Evolutionary conservation across 768 basidiomycete genomes (phyloP).

Genomic region (Serendipita sp.): DNA sequence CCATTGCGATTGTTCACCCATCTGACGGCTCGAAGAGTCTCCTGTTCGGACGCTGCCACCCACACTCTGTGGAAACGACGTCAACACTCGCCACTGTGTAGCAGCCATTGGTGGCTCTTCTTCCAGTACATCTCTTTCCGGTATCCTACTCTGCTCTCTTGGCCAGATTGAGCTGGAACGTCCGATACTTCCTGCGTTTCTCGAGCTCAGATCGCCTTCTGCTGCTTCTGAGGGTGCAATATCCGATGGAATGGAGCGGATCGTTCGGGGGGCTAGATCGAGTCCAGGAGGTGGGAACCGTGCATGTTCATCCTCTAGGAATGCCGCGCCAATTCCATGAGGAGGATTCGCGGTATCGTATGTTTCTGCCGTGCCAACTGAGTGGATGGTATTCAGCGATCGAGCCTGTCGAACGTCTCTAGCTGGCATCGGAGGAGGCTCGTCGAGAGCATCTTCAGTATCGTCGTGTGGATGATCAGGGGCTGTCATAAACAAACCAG

Average conservation of each 20-base stretch:
- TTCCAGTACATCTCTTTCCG: neutral
- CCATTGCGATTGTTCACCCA: neutral
- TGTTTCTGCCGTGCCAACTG: slow-evolving; percentile 2
- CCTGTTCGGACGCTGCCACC: neutral
- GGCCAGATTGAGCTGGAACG: neutral
- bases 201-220: neutral
- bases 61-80: neutral
- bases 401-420: slow-evolving; percentile 1
- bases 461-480: neutral
- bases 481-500: neutral
- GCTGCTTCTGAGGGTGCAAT: slow-evolving; percentile 2
- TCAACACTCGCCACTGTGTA: neutral
- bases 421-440: neutral
- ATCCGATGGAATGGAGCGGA: slow-evolving; percentile 2
- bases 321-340: neutral
- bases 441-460: neutral
- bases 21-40: neutral
- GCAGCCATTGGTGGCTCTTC: slow-evolving; percentile 4
- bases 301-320: neutral
- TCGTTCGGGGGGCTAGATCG: neutral
- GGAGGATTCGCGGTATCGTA: neutral
- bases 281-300: neutral
- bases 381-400: neutral
- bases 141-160: neutral
- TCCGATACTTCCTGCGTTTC: neutral